Base-by-base conservation (phyloP, 768 basidiomycete genomes). In the Calocera viscosa region DNA sequence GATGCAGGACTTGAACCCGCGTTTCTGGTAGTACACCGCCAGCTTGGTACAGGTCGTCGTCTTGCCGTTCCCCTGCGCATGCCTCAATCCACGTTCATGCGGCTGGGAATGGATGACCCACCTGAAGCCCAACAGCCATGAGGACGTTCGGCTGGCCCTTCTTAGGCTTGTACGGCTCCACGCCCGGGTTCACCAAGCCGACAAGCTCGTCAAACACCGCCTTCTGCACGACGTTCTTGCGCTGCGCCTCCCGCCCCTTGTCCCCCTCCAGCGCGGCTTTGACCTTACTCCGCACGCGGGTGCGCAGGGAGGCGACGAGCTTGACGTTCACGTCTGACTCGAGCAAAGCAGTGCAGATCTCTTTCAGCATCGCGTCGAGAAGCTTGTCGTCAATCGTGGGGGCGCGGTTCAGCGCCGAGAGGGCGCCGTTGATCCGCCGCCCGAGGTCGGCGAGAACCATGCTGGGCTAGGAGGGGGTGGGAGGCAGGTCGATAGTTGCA, bases 271-370 rank as follows among this genome's bases (percentile, higher is more conserved):
- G 74, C 24, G 87, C 80, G 3, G 90, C 84, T 74, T 96, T 89
- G 65, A 94, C 91, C 74, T 92, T 94, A 1, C 84, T 80, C 76
- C 94, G 94, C 73, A 98, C 92, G 76, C 92, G 93, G 69, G 88
- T 86, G 69, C 93, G 85, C 66, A 96, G 76, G 40, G 85, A 84
- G 3, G 91, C 84, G 22, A 97, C 96, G 24, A 98, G 84, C 76
- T 95, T 96, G 72, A 99, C 95, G 75, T 99, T 99, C 70, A 99
- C 95, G 78, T 99, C 96, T 22, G 94, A 88, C 77, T 98, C 94
- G 49, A 99, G 83, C 34, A 98, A 79, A 11, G 95, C 95, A 28
- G 92, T 83, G 60, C 91, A 93, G 69, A 99, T 90, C 78, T 96
- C 93, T 78, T 97, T 98, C 69, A 99, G 84, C 17, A 91, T 85